A percentile compares a stretch with the other conserved stretches of the same genome.
These are phyloP conservation scores for Solanum virginianum DNA, from an alignment of 257 asterid species.

Conservation along the genomic window DNA sequence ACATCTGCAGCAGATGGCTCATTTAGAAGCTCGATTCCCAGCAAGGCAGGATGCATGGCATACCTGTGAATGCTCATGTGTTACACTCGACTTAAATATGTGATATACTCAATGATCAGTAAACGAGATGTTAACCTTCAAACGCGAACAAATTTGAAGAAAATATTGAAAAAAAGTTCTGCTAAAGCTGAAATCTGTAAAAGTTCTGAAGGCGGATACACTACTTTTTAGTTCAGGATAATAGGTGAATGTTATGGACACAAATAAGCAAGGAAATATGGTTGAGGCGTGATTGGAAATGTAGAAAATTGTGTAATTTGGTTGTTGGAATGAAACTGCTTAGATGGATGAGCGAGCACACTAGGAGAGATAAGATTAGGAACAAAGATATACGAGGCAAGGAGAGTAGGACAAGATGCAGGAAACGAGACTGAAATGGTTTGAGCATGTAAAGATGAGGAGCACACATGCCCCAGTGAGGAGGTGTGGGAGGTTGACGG, in stretches of 20 bases:
- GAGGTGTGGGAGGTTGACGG: too few relatives aligned
- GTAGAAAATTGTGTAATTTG: too few relatives aligned
- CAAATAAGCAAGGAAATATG: background rate
- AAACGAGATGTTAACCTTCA: background rate
- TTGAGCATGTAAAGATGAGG: too few relatives aligned
- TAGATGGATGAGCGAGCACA: background rate
- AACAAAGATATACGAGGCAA: background rate
- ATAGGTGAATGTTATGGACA: background rate
- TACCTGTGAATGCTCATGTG: conserved; percentile 29
- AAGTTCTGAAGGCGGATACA: background rate
- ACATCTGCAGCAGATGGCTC: conserved; percentile 63
- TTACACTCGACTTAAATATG: background rate
- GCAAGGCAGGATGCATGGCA: conserved; percentile 56
- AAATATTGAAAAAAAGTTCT: background rate
- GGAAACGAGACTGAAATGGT: background rate
- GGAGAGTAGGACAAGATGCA: background rate
- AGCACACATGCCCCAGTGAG: too few relatives aligned
- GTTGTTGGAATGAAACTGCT: background rate
- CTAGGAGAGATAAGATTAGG: background rate
- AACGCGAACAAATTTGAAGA: background rate
- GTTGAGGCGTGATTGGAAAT: background rate
- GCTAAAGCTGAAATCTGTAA: background rate
- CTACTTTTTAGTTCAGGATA: background rate
- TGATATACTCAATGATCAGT: background rate
- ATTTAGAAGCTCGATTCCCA: conserved; percentile 71